phyloP scores from a whole-genome alignment of 2,329 filamentous ascomycete genomes.

The Mycosphaerella arachidis region DNA sequence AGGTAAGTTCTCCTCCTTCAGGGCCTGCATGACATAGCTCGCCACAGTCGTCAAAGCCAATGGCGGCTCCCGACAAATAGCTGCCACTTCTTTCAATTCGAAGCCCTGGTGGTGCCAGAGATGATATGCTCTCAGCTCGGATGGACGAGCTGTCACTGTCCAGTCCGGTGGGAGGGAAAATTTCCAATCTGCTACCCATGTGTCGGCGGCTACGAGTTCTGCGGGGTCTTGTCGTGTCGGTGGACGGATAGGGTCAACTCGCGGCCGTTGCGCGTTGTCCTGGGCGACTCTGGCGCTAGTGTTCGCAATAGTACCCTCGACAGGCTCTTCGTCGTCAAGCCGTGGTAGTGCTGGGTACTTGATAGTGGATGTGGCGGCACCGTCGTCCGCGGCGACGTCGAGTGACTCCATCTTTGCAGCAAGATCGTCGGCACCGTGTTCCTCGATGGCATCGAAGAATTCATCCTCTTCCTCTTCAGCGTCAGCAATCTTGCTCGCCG shows the following conservation, averaged over 20 bases:
- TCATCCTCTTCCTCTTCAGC: conserved; percentile 33
- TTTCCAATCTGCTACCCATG: conserved; percentile 11
- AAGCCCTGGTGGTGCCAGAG: conserved; percentile 59
- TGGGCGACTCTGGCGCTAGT: background rate
- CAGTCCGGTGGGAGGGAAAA: conserved; percentile 6
- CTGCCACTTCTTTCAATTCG: conserved; percentile 47
- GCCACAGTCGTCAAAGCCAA: conserved; percentile 54
- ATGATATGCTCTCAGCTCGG: conserved; percentile 51
- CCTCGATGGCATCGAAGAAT: conserved; percentile 30
- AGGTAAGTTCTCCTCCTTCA: conserved; percentile 49
- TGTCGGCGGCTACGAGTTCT: conserved; percentile 8
- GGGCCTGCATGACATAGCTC: conserved; percentile 55
- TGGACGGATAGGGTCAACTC: background rate
- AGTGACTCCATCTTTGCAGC: background rate
- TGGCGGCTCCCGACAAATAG: conserved; percentile 57
- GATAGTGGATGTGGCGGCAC: background rate
- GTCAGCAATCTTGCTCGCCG: conserved; percentile 10
- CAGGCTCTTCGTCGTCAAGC: background rate
- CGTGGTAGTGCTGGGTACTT: background rate
- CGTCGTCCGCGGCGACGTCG: background rate
- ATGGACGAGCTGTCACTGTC: conserved; percentile 3
- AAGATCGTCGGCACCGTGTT: conserved; percentile 20
- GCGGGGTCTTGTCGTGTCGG: background rate
- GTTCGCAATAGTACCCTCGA: background rate
- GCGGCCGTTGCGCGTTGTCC: too few relatives aligned